phyloP scores from a whole-genome alignment of 352 stramenopile genomes.

The Aphanomyces invadans region DNA sequence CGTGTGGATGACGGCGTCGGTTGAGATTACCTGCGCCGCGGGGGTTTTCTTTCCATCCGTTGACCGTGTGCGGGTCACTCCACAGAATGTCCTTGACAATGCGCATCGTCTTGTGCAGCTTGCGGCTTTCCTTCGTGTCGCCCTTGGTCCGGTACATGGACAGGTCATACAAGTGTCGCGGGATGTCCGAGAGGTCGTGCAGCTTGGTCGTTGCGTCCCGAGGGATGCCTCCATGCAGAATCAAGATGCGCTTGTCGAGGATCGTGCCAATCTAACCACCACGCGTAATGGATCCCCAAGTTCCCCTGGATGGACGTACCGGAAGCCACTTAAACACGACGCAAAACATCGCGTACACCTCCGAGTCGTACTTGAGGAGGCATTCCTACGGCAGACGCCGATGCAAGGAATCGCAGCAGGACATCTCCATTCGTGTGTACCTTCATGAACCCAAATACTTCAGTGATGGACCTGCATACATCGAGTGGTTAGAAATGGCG shows the following conservation, averaged over 20 bases:
- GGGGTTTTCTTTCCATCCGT: constrained; percentile 74
- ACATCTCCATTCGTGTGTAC: neutral
- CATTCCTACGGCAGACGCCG: constrained; percentile 33
- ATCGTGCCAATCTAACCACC: constrained; percentile 45
- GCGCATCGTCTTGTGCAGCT: constrained; percentile 35
- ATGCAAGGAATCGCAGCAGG: neutral
- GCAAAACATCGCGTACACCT: constrained; percentile 74
- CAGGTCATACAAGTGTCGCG: constrained; percentile 63
- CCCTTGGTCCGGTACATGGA: constrained; percentile 45
- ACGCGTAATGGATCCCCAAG: neutral
- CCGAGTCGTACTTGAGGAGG: constrained; percentile 72
- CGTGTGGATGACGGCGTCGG: too few relatives aligned
- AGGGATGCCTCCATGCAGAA: constrained; percentile 67
- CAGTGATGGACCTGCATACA: constrained; percentile 66
- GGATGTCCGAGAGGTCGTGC: constrained; percentile 51
- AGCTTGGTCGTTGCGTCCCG: constrained; percentile 44
- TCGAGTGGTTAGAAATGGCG: too few relatives aligned
- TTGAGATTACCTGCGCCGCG: constrained; percentile 56
- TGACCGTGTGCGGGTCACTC: constrained; percentile 61
- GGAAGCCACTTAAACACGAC: constrained; percentile 71
- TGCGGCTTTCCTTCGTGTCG: constrained; percentile 43
- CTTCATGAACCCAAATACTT: constrained; percentile 85
- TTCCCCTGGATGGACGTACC: neutral
- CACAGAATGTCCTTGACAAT: constrained; percentile 76
- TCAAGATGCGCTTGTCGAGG: constrained; percentile 63